Conservation (phyloP, 495 filamentous ascomycete species). For the Penicillium maclennaniae region DNA sequence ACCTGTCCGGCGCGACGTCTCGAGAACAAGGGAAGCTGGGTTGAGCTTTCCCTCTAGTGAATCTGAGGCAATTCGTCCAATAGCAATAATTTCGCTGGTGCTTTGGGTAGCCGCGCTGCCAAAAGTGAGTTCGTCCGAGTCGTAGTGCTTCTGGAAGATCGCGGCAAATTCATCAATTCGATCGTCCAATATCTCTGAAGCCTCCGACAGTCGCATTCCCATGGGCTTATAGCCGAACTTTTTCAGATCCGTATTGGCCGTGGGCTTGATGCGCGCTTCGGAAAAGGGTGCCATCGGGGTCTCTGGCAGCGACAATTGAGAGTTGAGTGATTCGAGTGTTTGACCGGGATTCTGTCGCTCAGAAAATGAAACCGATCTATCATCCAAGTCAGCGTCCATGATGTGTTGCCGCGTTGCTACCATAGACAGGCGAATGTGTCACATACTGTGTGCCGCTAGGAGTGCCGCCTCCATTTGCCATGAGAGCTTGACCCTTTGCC, state of each 20-base stretch:
- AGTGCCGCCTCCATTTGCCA: conserved; percentile 18
- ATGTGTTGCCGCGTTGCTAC: background rate
- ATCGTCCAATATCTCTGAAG: conserved; percentile 89
- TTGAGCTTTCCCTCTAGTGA: conserved; percentile 79
- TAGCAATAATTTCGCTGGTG: conserved; percentile 80
- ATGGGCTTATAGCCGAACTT: conserved; percentile 89
- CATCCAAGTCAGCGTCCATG: conserved; percentile 10
- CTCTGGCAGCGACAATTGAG: conserved; percentile 64
- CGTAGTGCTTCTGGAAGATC: conserved; percentile 68
- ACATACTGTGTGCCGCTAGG: conserved; percentile 33
- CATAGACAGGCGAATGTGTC: background rate
- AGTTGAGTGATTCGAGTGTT: conserved; percentile 75
- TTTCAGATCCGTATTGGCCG: conserved; percentile 76
- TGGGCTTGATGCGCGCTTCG: conserved; percentile 76
- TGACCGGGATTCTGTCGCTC: conserved; percentile 75
- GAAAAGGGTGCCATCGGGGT: conserved; percentile 65
- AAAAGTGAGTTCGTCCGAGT: conserved; percentile 75
- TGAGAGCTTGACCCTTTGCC: conserved; percentile 21
- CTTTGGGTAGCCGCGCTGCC: conserved; percentile 81
- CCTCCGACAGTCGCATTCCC: conserved; percentile 88
- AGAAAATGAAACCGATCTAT: conserved; percentile 58
- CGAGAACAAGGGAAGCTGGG: conserved; percentile 74
- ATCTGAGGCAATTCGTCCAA: conserved; percentile 89
- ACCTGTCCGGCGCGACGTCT: conserved; percentile 81
- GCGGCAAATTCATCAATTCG: conserved; percentile 83